phyloP scores from a whole-genome alignment of 352 stramenopile species.

The Peronospora destructor region DNA sequence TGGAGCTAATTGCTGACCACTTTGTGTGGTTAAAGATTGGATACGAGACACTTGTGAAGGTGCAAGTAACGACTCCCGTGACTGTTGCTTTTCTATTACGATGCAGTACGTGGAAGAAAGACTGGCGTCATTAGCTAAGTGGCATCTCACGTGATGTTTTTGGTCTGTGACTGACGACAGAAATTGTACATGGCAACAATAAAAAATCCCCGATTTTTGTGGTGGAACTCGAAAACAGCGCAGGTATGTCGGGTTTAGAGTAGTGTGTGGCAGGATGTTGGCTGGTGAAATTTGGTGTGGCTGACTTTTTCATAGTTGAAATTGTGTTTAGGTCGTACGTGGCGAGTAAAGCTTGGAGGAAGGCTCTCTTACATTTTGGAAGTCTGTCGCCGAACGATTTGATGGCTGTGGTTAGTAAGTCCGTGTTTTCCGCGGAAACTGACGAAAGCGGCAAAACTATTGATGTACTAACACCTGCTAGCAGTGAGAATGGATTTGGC shows the following conservation, averaged over 20 bases:
- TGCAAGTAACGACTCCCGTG: slow-evolving; percentile 34
- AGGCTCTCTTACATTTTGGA: slow-evolving; percentile 67
- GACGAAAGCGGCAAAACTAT: slow-evolving; percentile 17
- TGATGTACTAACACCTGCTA: slow-evolving; percentile 46
- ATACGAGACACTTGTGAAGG: slow-evolving; percentile 54
- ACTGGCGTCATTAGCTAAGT: not conserved
- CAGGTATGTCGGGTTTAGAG: slow-evolving; percentile 26
- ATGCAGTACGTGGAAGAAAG: slow-evolving; percentile 38
- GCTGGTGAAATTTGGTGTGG: slow-evolving; percentile 2
- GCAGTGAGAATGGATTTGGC: slow-evolving; percentile 75
- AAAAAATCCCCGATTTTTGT: slow-evolving; percentile 77
- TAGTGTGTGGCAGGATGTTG: not conserved
- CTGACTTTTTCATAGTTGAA: slow-evolving; percentile 24
- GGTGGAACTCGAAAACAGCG: slow-evolving; percentile 48
- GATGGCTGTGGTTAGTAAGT: slow-evolving; percentile 22
- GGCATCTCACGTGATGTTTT: not conserved
- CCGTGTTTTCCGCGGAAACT: slow-evolving; percentile 12
- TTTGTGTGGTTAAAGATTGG: slow-evolving; percentile 33
- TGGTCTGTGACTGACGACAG: slow-evolving; percentile 19
- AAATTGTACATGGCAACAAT: slow-evolving; percentile 70
- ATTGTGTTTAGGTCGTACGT: slow-evolving; percentile 78
- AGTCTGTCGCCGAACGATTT: slow-evolving; percentile 49
- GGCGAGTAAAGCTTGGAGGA: slow-evolving; percentile 76
- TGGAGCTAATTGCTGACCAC: not conserved
- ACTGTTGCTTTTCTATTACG: slow-evolving; percentile 34